Percentiles rank a stretch among this genome's conserved stretches.
These are phyloP conservation scores for Whalleya microplaca DNA, from an alignment of 2,329 filamentous ascomycete genomes.

Conservation along the genomic window DNA sequence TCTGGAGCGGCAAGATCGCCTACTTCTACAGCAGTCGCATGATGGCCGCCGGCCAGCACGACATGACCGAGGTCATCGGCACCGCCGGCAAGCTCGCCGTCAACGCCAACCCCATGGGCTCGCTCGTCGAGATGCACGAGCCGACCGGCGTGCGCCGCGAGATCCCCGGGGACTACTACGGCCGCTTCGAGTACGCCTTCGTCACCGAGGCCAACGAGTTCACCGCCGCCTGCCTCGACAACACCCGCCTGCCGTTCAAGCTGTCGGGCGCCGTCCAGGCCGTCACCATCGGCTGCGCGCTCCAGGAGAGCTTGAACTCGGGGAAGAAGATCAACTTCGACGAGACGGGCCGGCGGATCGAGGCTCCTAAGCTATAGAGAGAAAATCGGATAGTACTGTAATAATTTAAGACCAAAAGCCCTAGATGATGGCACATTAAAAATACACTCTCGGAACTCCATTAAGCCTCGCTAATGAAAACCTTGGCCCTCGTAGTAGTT, in stretches of 20 bases:
- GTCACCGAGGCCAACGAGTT: slow-evolving; percentile 68
- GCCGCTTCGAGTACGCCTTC: slow-evolving; percentile 65
- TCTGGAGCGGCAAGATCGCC: slow-evolving; percentile 64
- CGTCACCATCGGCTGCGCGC: slow-evolving; percentile 62
- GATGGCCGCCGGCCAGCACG: slow-evolving; percentile 71
- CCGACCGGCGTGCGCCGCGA: slow-evolving; percentile 58
- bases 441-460: too few species aligned
- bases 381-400: too few species aligned
- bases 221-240: slow-evolving; percentile 60
- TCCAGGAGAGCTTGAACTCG: slow-evolving; percentile 60
- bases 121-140: slow-evolving; percentile 60
- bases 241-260: slow-evolving; percentile 58
- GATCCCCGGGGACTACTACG: slow-evolving; percentile 65
- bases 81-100: slow-evolving; percentile 66
- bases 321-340: slow-evolving; percentile 64
- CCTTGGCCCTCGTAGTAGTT: too few species aligned
- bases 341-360: slow-evolving; percentile 50
- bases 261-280: slow-evolving; percentile 60
- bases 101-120: slow-evolving; percentile 59
- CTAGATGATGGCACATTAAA: too few species aligned
- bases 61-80: slow-evolving; percentile 69
- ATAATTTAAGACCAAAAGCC: too few species aligned
- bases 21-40: slow-evolving; percentile 67
- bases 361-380: slow-evolving; percentile 41
- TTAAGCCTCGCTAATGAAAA: too few species aligned